These are phyloP conservation scores for Curvularia sp. DNA, from an alignment of 2,329 filamentous ascomycete species.

Conservation along the genomic window DNA sequence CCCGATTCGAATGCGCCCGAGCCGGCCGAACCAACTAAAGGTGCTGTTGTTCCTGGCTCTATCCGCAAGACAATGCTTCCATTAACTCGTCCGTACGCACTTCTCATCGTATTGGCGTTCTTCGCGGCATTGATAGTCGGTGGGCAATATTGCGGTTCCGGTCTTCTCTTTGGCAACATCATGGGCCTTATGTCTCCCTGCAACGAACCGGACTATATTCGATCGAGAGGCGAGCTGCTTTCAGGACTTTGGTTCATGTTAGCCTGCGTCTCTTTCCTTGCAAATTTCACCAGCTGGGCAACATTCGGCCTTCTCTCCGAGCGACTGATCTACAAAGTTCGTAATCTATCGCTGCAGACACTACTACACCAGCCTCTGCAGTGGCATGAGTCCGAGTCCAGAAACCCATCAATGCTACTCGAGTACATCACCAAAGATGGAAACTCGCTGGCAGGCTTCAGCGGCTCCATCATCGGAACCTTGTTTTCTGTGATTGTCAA, in stretches of 20 bases:
- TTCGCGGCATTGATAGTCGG: slow-evolving; percentile 62
- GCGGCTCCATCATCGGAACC: slow-evolving; percentile 73
- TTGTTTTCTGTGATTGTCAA: slow-evolving; percentile 72
- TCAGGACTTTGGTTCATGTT: slow-evolving; percentile 67
- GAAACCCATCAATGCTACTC: slow-evolving; percentile 67
- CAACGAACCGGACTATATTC: slow-evolving; percentile 57
- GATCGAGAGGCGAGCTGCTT: slow-evolving; percentile 60
- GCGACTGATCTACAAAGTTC: slow-evolving; percentile 68
- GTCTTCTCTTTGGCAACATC: slow-evolving; percentile 67
- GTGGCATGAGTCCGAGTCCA: slow-evolving; percentile 72
- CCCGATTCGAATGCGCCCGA: slow-evolving; percentile 9
- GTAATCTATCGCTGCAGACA: slow-evolving; percentile 69
- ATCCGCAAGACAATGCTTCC: slow-evolving; percentile 45
- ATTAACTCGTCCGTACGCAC: slow-evolving; percentile 54
- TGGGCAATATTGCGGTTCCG: slow-evolving; percentile 63
- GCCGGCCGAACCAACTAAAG: slow-evolving; percentile 19
- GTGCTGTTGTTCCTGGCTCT: slow-evolving; percentile 33
- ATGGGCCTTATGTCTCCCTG: slow-evolving; percentile 65
- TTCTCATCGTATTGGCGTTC: slow-evolving; percentile 58
- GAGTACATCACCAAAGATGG: slow-evolving; percentile 74
- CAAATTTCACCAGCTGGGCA: slow-evolving; percentile 67
- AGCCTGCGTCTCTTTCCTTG: slow-evolving; percentile 65
- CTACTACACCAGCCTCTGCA: slow-evolving; percentile 71
- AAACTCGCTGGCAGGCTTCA: slow-evolving; percentile 70
- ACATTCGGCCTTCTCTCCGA: slow-evolving; percentile 67